Evolutionary conservation across 2,329 filamentous ascomycete species (phyloP), one percentile per base, ranked within the genome.

Genomic region (Phaeosphaeria sp.): DNA sequence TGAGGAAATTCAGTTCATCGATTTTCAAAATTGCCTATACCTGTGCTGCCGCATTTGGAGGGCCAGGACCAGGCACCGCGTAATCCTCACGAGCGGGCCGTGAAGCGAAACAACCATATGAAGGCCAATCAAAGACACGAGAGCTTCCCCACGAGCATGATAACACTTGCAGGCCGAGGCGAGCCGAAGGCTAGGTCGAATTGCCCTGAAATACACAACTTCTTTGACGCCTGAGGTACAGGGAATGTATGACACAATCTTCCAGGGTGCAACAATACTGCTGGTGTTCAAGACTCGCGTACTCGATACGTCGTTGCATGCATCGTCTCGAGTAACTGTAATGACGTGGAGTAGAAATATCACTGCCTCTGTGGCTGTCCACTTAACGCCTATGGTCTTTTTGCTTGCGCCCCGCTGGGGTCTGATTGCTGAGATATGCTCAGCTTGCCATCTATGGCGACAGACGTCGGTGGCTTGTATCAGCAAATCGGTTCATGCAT

Each of bases 111-210:
- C 33, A 60, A 45, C 60, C 53, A 65, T 52, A 67, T 65, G 59
- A 59, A 64, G 47, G 42, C 30, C 42, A 68, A 65, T 61, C 57
- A 69, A 59, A 47, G 40, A 66, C 59, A 70, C 63, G 66, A 62
- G 54, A 45, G 51, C 43, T 24, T 18, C 42, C 40, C 46, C 48
- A 27, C 48, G 36, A 22, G 36, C 40, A 11, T 46, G 11, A 57
- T 57, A 57, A 56, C 57, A 51, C 47, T 47, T 20, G 48, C 49
- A 49, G 47, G 48, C 46, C 48, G 33, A 59, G 50, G 57, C 61
- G 55, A 61, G 50, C 47, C 42, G 44, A 44, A 18, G 25, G 25
- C 39, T 54, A 43, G 40, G 51, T 30, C 46, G 25, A 42, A 15
- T 20, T 22, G 18, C 8, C 18, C 56, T n/a, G 17, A 42, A 20